Base-by-base conservation (phyloP, 1,284 basidiomycete genomes). In the Gymnopus androsaceus region DNA sequence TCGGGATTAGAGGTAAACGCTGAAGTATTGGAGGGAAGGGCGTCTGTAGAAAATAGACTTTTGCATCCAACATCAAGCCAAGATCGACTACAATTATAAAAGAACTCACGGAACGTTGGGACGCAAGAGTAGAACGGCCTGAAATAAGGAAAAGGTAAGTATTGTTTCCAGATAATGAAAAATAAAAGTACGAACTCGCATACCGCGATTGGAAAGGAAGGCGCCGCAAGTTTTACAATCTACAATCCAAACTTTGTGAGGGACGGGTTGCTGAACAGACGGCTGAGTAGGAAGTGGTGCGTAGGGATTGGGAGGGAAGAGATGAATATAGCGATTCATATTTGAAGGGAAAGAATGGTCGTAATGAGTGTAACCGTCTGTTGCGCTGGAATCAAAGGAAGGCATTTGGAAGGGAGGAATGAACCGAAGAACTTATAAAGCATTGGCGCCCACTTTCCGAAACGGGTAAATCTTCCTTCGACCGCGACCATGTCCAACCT, bases 71-170 rank as follows among this genome's bases (percentile, higher is more conserved):
- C n/a, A n/a, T n/a, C n/a, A n/a, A n/a, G n/a, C n/a, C n/a, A n/a
- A n/a, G n/a, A n/a, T n/a, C n/a, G n/a, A n/a, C n/a, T n/a, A n/a
- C n/a, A n/a, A n/a, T n/a, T n/a, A n/a, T n/a, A n/a, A n/a, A n/a
- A n/a, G n/a, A n/a, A n/a, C n/a, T n/a, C n/a, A n/a, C n/a, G 90
- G 84, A 60, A 94, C 88, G 59, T 88, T 87, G 3, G 92, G 92
- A 60, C 87, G 84, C 58, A 94, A 79, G 28, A 94, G 78, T 15
- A 94, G 78, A 36, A 94, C 90, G 42, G 91, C 92, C 90, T 92
- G 65, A 6, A 21, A 45, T 45, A 31, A 36, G 30, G 15, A 34
- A 36, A 15, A 36, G 15, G 15, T 5, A 19, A 21, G 30, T 44
- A 48, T 33, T 19, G 33, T 47, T 44, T 55, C 46, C 52, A 49